These are phyloP conservation scores for Casuarina cunninghamiana DNA, from an alignment of 306 rosid species.

Conservation along the genomic window DNA sequence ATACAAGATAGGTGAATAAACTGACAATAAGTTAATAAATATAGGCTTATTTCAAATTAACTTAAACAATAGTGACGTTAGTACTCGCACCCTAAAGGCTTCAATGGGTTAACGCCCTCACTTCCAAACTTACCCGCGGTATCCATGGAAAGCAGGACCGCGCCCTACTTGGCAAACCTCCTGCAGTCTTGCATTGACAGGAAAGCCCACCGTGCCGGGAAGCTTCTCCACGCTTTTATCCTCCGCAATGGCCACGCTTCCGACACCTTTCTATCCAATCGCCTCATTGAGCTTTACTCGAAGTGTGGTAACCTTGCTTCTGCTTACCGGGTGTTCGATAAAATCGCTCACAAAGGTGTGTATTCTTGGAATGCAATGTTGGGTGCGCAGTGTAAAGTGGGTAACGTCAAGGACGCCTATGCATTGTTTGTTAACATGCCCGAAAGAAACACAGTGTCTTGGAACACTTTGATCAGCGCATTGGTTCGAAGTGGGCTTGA, in stretches of 20 bases:
- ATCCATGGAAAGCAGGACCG: slow-evolving; percentile 30
- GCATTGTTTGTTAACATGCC: slow-evolving; percentile 60
- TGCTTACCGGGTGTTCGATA: slow-evolving; percentile 49
- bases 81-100: too few relatives aligned
- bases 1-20: too few relatives aligned
- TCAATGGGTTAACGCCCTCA: too few relatives aligned
- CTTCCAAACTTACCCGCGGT: not conserved
- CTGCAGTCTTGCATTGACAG: slow-evolving; percentile 56
- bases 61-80: too few relatives aligned
- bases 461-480: slow-evolving; percentile 61
- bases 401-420: slow-evolving; percentile 36
- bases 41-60: too few relatives aligned
- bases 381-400: slow-evolving; percentile 45
- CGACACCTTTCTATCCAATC: slow-evolving; percentile 56
- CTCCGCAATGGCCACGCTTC: slow-evolving; percentile 40
- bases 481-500: slow-evolving; percentile 51
- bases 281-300: slow-evolving; percentile 57
- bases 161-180: slow-evolving; percentile 38
- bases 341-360: slow-evolving; percentile 51
- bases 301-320: slow-evolving; percentile 39
- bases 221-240: slow-evolving; percentile 50
- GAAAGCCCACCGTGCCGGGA: slow-evolving; percentile 46
- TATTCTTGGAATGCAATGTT: slow-evolving; percentile 72
- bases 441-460: slow-evolving; percentile 59
- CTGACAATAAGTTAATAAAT: too few relatives aligned